Evolutionary conservation across 164 flowering plant genomes (phyloP).

Genomic region (Pachysandra terminalis): DNA sequence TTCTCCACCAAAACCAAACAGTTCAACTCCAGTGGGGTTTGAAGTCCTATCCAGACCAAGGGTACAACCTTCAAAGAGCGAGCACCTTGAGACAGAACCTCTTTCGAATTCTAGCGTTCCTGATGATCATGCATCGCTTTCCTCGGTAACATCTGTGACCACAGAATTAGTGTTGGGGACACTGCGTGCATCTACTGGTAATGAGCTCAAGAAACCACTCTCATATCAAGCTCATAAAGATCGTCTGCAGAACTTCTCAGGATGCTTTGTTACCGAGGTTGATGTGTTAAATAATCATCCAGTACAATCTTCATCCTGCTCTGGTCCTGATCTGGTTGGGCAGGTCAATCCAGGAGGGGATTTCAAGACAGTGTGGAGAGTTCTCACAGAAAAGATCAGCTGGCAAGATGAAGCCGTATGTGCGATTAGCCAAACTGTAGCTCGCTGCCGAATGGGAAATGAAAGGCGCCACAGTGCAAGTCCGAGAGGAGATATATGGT

Average conservation of each 20-base stretch:
- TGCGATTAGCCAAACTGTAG: conserved; percentile 44
- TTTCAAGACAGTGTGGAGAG: conserved; percentile 49
- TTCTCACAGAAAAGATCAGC: conserved; percentile 47
- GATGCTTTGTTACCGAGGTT: conserved; percentile 23
- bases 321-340: conserved; percentile 21
- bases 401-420: conserved; percentile 63
- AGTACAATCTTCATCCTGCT: conserved; percentile 28
- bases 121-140: conserved; percentile 27
- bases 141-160: conserved; percentile 56
- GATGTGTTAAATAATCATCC: conserved; percentile 18
- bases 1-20: conserved; percentile 3
- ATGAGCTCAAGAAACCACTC: conserved; percentile 21
- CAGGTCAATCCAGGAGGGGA: conserved; percentile 37
- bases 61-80: conserved; percentile 25
- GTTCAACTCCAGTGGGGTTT: conserved; percentile 14
- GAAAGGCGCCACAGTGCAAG: conserved; percentile 34
- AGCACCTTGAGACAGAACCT: conserved; percentile 22
- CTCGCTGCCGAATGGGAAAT: conserved; percentile 34
- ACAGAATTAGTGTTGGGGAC: conserved; percentile 65
- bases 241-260: conserved; percentile 17
- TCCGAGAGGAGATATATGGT: conserved; percentile 64
- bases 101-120: conserved; percentile 12
- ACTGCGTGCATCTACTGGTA: conserved; percentile 22
- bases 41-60: conserved; percentile 17
- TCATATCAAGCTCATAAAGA: conserved; percentile 19